Base-by-base conservation (phyloP, 2,329 filamentous ascomycete genomes). In the Pyrenophora graminea region DNA sequence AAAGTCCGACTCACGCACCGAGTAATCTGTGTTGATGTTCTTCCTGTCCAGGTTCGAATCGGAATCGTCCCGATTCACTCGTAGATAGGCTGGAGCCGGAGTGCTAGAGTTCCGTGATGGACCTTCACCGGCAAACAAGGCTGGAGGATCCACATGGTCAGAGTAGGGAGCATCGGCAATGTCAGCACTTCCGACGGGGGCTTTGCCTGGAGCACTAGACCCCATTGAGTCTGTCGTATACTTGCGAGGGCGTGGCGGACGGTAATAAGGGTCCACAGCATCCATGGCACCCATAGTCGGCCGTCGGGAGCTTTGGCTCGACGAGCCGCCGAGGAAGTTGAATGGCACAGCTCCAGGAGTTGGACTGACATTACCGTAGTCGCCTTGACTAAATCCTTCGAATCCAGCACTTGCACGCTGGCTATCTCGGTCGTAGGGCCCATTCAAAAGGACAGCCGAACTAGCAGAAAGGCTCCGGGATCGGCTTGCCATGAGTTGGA, bases 1-100 rank as follows among this genome's bases (percentile, higher is more conserved):
- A 66, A 96, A 96, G 71, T 99, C 94, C 0, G 95, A 91, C 73
- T 99, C 94, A 48, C 94, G 87, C 1, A 93, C 94, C 2, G 92
- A 88, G 68, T 97, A 97, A 68, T 99, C 93, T 1, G 89, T 87
- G 39, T 46, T 48, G n/a, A 85, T 81, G 18, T 84, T 86, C 50
- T 75, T 77, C 50, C 70, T 71, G 43, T 81, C 77, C 6, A 80
- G 73, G 38, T 81, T 79, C n/a, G 81, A 77, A 51, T 85, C 82
- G 12, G 82, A 82, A 37, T 76, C 74, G 23, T 79, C 72, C 13
- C 70, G 67, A 39, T 73, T 72, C 56, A 76, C 75, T 17, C 79
- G 77, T 25, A 84, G 68, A 62, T 83, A 83, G 6, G 81, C 82
- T 30, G 82, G 71, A n/a, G 63, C 61, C 5, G 63, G 58, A 53